Conservation (phyloP, 1,284 basidiomycete genomes). For the Gymnopus androsaceus region DNA sequence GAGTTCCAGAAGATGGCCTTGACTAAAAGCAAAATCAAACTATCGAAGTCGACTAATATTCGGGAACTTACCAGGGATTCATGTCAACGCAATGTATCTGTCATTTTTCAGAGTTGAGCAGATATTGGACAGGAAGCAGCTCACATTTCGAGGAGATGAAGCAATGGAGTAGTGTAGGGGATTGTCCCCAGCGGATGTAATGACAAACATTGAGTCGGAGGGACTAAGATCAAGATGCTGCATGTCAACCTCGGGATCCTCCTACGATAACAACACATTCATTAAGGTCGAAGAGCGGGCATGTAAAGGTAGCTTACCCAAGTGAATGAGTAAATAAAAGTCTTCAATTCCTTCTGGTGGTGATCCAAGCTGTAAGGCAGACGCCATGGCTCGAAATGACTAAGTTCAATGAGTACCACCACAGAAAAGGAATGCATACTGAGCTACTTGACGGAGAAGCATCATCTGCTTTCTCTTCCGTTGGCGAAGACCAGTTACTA, state of each 20-base stretch:
- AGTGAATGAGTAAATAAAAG: slow-evolving; percentile 75
- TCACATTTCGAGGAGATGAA: slow-evolving; percentile 55
- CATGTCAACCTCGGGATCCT: slow-evolving; percentile 81
- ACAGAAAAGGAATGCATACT: too few species aligned
- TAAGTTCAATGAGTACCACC: too few species aligned
- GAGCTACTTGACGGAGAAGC: too few species aligned
- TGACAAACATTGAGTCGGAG: slow-evolving; percentile 73
- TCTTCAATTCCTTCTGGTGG: slow-evolving; percentile 75
- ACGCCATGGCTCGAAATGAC: slow-evolving; percentile 52
- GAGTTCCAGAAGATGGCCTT: slow-evolving; percentile 80
- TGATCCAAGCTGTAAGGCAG: slow-evolving; percentile 76
- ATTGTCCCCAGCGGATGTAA: slow-evolving; percentile 83
- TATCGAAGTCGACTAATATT: background rate
- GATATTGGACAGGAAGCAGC: slow-evolving; percentile 16
- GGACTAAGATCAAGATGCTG: slow-evolving; percentile 60
- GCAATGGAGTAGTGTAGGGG: slow-evolving; percentile 79
- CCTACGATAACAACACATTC: slow-evolving; percentile 38
- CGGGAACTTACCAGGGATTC: slow-evolving; percentile 52
- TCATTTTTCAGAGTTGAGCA: background rate
- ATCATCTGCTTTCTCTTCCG: too few species aligned
- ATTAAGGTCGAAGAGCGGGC: background rate
- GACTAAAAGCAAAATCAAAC: slow-evolving; percentile 35
- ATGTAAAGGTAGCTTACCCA: slow-evolving; percentile 47
- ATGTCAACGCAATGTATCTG: slow-evolving; percentile 78
- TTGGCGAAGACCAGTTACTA: too few species aligned